Evolutionary conservation across 257 asterid species (phyloP).

Genomic region (Osmanthus fragrans): DNA sequence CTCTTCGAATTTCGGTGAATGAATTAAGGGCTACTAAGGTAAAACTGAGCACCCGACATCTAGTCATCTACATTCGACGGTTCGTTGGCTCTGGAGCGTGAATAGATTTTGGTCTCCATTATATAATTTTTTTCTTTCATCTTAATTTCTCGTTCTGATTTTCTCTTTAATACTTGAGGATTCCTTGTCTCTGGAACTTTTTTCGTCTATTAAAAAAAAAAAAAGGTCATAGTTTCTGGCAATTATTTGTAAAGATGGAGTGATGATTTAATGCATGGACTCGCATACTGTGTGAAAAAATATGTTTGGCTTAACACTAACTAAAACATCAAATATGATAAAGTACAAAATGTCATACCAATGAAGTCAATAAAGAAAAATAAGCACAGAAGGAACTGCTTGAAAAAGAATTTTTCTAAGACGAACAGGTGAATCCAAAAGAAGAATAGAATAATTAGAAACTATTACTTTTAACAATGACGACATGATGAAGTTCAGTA

Average conservation of each 20-base stretch:
- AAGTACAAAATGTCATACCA: background rate
- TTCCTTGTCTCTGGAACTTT: background rate
- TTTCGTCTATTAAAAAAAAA: background rate
- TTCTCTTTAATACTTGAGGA: too few species aligned
- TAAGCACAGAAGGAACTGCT: background rate
- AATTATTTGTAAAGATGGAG: background rate
- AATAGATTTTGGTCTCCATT: too few species aligned
- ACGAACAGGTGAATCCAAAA: background rate
- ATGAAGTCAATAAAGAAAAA: background rate
- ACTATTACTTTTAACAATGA: background rate
- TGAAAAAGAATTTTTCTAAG: background rate
- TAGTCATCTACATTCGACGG: background rate
- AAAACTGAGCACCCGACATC: slow-evolving; percentile 9
- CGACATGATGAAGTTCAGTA: background rate
- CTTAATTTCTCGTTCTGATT: too few species aligned
- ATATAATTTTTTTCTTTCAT: too few species aligned
- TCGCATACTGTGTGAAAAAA: background rate
- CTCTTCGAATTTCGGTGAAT: slow-evolving; percentile 78
- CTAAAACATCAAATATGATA: background rate
- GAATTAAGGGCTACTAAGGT: slow-evolving; percentile 83
- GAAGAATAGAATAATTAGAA: background rate
- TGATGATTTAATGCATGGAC: slow-evolving; percentile 1
- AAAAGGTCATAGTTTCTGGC: slow-evolving; percentile 2
- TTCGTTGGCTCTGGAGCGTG: background rate
- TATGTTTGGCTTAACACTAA: background rate